Percentiles rank a stretch among this genome's conserved stretches.
These are phyloP conservation scores for Pichia pseudocactophila DNA, from an alignment of 805 yeast species.

Conservation along the genomic window DNA sequence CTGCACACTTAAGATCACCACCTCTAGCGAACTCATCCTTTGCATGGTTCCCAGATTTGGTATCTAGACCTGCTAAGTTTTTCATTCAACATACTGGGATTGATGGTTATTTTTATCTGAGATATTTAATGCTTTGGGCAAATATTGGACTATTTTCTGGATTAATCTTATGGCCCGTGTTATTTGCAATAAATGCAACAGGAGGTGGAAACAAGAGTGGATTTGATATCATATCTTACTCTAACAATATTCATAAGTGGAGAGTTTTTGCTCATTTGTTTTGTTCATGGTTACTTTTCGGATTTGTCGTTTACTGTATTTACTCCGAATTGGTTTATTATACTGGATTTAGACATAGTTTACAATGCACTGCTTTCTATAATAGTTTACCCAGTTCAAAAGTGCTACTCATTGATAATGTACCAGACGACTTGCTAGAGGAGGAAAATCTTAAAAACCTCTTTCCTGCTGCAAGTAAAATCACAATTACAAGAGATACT, in stretches of 20 bases:
- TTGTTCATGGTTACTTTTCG: conserved; percentile 66
- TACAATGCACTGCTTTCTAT: conserved; percentile 65
- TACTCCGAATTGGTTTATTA: conserved; percentile 71
- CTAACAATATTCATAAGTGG: conserved; percentile 55
- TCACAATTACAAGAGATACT: conserved; percentile 60
- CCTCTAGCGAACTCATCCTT: conserved; percentile 37
- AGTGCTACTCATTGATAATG: conserved; percentile 64
- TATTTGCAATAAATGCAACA: conserved; percentile 68
- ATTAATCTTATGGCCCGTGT: conserved; percentile 52
- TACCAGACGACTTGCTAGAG: conserved; percentile 38
- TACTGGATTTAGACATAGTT: conserved; percentile 60
- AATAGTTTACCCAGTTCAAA: conserved; percentile 62
- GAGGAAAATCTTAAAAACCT: conserved; percentile 45
- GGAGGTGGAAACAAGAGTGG: conserved; percentile 49
- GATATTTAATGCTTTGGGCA: conserved; percentile 52
- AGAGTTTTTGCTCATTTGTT: conserved; percentile 69
- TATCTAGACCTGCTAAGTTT: conserved; percentile 50
- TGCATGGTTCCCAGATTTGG: conserved; percentile 45
- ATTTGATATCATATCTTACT: conserved; percentile 54
- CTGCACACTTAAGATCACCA: conserved; percentile 32
- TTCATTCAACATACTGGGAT: conserved; percentile 61
- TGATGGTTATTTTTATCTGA: conserved; percentile 69
- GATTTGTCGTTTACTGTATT: conserved; percentile 52
- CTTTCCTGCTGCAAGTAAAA: conserved; percentile 53
- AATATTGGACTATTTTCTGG: conserved; percentile 45